Conservation (phyloP, 257 asterid species). For the Primulina tabacum region DNA sequence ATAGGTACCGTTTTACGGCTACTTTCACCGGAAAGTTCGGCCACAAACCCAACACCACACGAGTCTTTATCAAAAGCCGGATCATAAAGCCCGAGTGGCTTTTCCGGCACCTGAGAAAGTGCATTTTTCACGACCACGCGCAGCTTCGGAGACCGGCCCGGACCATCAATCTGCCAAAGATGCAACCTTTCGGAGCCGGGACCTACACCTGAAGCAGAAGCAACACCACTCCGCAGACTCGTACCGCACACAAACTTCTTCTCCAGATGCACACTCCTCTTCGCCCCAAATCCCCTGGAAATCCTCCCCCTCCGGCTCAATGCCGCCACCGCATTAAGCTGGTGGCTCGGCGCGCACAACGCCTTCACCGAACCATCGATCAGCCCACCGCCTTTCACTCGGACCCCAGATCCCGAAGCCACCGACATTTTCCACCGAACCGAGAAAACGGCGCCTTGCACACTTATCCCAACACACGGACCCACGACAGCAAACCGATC, state of each 20-base stretch:
- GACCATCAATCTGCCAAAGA: slow-evolving; percentile 59
- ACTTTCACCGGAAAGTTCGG: slow-evolving; percentile 92
- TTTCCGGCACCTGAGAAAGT: slow-evolving; percentile 86
- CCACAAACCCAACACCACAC: slow-evolving; percentile 97
- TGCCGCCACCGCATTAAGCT: slow-evolving; percentile 71
- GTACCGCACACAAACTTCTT: slow-evolving; percentile 48
- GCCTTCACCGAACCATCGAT: slow-evolving; percentile 38
- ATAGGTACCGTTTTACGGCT: slow-evolving; percentile 84
- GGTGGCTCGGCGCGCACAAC: slow-evolving; percentile 51
- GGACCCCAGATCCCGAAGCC: slow-evolving; percentile 51
- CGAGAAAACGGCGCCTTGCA: not conserved
- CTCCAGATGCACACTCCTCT: slow-evolving; percentile 36
- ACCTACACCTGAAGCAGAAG: slow-evolving; percentile 17
- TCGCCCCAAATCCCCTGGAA: slow-evolving; percentile 32
- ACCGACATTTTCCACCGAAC: slow-evolving; percentile 53
- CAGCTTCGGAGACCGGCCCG: slow-evolving; percentile 50
- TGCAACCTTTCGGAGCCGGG: slow-evolving; percentile 52
- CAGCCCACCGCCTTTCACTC: slow-evolving; percentile 27
- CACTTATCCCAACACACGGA: not conserved
- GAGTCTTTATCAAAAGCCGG: slow-evolving; percentile 94
- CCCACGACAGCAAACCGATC: not conserved
- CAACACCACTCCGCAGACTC: slow-evolving; percentile 34
- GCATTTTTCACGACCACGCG: slow-evolving; percentile 57
- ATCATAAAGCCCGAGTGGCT: slow-evolving; percentile 93
- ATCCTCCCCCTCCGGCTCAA: slow-evolving; percentile 46